Percentiles rank a stretch among this genome's conserved stretches.
Conservation (phyloP, 1,284 basidiomycete genomes). For the Vanrija humicola region DNA sequence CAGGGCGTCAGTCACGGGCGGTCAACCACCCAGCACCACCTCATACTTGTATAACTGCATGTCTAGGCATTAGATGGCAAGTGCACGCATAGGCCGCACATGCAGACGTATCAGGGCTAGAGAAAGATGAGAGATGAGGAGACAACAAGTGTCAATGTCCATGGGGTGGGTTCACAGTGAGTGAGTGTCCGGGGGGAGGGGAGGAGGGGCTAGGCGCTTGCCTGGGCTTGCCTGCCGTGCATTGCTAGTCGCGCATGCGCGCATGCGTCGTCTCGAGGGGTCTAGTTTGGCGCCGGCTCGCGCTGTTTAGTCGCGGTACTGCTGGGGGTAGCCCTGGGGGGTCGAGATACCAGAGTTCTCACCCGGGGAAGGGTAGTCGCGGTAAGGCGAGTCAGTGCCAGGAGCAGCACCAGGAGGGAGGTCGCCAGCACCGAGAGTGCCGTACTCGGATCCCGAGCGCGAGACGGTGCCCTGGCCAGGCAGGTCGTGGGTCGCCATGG, state of each 20-base stretch:
- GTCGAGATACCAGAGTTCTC: not conserved
- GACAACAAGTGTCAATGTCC: no score
- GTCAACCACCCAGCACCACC: no score
- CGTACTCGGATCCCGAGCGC: no score
- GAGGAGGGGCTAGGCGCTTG: not conserved
- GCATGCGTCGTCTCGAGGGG: not conserved
- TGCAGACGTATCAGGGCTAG: slow-evolving; percentile 4
- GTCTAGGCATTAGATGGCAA: no score
- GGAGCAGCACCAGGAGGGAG: slow-evolving; percentile 16
- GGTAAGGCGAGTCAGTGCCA: slow-evolving; percentile 13
- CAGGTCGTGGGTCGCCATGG: slow-evolving; percentile 44
- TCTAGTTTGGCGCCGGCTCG: not conserved
- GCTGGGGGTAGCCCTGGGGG: not conserved
- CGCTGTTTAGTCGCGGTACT: not conserved
- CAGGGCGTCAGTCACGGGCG: no score
- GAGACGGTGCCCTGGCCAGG: slow-evolving; percentile 16
- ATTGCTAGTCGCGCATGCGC: slow-evolving; percentile 1
- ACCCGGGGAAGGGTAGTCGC: slow-evolving; percentile 1
- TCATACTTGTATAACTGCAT: no score
- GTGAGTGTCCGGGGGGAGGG: not conserved
- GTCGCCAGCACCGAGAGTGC: slow-evolving; percentile 29
- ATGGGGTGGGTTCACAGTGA: not conserved
- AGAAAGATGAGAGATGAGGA: slow-evolving; percentile 6
- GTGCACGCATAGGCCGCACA: not conserved
- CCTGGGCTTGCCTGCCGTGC: slow-evolving; percentile 2